Evolutionary conservation across 1,284 basidiomycete genomes (phyloP).

Genomic region (Melampsora americana): DNA sequence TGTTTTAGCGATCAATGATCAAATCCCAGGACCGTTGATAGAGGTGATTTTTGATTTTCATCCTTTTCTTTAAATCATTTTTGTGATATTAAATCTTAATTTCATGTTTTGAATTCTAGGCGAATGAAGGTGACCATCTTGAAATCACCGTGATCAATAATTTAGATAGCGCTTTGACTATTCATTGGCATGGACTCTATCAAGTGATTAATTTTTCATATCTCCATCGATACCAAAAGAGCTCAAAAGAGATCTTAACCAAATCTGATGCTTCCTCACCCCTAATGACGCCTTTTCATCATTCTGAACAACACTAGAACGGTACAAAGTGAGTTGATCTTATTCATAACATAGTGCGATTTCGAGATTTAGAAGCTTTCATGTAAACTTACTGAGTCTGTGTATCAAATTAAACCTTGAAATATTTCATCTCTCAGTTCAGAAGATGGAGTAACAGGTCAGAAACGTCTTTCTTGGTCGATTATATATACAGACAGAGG

Average conservation of each 20-base stretch:
- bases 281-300: neutral
- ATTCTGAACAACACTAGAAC: neutral
- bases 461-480: neutral
- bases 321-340: neutral
- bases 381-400: neutral
- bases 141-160: constrained; percentile 58
- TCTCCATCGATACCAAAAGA: neutral
- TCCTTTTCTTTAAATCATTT: neutral
- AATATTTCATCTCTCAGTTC: constrained; percentile 34
- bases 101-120: constrained; percentile 3
- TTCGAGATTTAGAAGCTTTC: constrained; percentile 15
- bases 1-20: constrained; percentile 59
- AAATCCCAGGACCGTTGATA: constrained; percentile 59
- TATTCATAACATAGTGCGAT: neutral
- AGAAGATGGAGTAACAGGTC: constrained; percentile 58
- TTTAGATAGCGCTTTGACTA: constrained; percentile 54
- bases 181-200: constrained; percentile 59
- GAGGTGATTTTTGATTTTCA: constrained; percentile 55
- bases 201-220: constrained; percentile 53
- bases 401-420: too few species aligned
- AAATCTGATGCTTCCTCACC: neutral
- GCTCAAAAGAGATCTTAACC: neutral
- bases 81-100: neutral
- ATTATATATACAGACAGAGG: too few species aligned
- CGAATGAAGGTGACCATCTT: constrained; percentile 54